Percentiles rank a stretch among this genome's conserved stretches.
Conservation (phyloP, 225 moss, liverwort and hornwort genomes). For the Ulota crispa region DNA sequence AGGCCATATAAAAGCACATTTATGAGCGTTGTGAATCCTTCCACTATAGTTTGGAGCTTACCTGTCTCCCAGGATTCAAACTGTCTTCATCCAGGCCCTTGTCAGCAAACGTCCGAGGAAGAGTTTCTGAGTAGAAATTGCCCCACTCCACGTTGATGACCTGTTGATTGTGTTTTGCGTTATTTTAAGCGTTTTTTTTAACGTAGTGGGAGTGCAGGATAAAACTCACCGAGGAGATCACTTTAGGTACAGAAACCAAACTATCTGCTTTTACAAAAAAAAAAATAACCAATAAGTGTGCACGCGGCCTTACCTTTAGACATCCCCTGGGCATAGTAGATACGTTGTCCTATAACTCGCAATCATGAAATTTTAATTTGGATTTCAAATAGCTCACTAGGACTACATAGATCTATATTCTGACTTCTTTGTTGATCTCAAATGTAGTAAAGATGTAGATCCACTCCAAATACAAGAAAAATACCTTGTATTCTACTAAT, state of each 20-base stretch:
- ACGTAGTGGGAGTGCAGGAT: neutral
- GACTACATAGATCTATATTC: too few species aligned
- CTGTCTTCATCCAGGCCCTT: slow-evolving; percentile 48
- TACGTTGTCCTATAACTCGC: too few species aligned
- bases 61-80: slow-evolving; percentile 56
- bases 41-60: neutral
- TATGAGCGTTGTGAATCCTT: neutral
- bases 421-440: too few species aligned
- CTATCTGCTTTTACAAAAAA: neutral
- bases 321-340: too few species aligned
- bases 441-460: too few species aligned
- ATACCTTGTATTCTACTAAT: too few species aligned
- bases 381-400: too few species aligned
- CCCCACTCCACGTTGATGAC: slow-evolving; percentile 63
- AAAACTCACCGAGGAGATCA: neutral
- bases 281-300: too few species aligned
- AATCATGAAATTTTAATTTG: too few species aligned
- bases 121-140: slow-evolving; percentile 41
- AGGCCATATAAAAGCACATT: neutral
- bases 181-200: neutral
- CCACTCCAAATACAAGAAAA: too few species aligned
- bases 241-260: neutral
- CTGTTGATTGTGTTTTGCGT: neutral
- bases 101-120: slow-evolving; percentile 58
- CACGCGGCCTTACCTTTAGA: too few species aligned